phyloP scores from a whole-genome alignment of 2,329 filamentous ascomycete genomes.

The Botrytis porri region DNA sequence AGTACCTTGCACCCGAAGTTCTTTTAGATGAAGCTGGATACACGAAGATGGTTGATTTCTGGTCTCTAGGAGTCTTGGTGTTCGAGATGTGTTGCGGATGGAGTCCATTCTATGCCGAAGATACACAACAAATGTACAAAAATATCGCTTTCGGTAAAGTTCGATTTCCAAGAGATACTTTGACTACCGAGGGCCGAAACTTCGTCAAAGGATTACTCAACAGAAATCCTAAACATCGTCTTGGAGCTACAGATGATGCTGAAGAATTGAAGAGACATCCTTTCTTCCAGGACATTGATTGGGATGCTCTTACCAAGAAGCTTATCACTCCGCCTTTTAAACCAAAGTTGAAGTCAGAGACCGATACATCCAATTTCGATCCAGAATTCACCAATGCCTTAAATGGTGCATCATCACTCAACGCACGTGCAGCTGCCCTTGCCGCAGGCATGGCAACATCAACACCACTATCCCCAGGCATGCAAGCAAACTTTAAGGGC shows the following conservation, averaged over 20 bases:
- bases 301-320: slow-evolving; percentile 84
- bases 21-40: slow-evolving; percentile 94
- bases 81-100: slow-evolving; percentile 99
- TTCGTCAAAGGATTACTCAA: slow-evolving; percentile 98
- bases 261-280: slow-evolving; percentile 91
- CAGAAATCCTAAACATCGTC: slow-evolving; percentile 90
- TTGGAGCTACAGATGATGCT: slow-evolving; percentile 87
- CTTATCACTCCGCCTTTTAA: slow-evolving; percentile 95
- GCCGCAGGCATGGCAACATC: slow-evolving; percentile 83
- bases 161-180: slow-evolving; percentile 87
- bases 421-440: slow-evolving; percentile 83
- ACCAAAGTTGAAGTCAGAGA: slow-evolving; percentile 91
- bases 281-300: slow-evolving; percentile 94
- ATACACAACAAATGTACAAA: slow-evolving; percentile 99
- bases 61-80: slow-evolving; percentile 94
- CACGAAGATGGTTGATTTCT: slow-evolving; percentile 99
- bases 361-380: slow-evolving; percentile 97
- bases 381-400: slow-evolving; percentile 96
- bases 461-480: slow-evolving; percentile 88
- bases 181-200: slow-evolving; percentile 91
- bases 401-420: slow-evolving; percentile 81
- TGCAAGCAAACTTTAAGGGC: slow-evolving; percentile 97
- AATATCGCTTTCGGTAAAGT: slow-evolving; percentile 99
- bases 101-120: slow-evolving; percentile 98
- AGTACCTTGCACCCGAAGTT: slow-evolving; percentile 94